Conservation (phyloP, 805 yeast genomes). For the Starmera quercuum region DNA sequence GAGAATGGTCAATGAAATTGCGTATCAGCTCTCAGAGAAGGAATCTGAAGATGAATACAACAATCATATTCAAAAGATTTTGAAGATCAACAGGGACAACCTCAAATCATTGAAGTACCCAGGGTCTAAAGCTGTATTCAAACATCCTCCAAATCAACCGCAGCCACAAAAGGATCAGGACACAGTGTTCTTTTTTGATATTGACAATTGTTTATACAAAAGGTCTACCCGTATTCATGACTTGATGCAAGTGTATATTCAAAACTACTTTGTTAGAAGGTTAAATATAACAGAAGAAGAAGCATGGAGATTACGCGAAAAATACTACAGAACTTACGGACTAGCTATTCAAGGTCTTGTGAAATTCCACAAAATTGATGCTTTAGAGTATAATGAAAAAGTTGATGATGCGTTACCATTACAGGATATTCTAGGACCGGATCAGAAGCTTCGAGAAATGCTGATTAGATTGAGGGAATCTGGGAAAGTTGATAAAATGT, state of each 20-base stretch:
- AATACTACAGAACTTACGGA: conserved; percentile 83
- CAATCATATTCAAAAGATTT: conserved; percentile 16
- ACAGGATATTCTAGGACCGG: conserved; percentile 66
- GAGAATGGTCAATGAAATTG: background rate
- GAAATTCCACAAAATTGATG: conserved; percentile 61
- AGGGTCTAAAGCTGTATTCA: conserved; percentile 24
- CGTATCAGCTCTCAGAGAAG: background rate
- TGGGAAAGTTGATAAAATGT: conserved; percentile 61
- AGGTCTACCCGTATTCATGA: conserved; percentile 73
- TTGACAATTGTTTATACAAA: conserved; percentile 85
- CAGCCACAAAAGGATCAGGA: conserved; percentile 21
- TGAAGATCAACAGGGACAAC: conserved; percentile 23
- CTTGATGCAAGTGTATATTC: conserved; percentile 81
- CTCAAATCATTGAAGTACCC: conserved; percentile 25
- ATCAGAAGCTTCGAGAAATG: conserved; percentile 44
- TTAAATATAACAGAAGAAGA: conserved; percentile 60
- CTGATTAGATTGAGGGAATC: conserved; percentile 32
- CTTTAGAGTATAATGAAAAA: conserved; percentile 75
- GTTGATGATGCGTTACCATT: conserved; percentile 93
- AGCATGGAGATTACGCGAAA: conserved; percentile 63
- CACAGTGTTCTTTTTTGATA: conserved; percentile 72
- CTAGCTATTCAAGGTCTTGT: conserved; percentile 87
- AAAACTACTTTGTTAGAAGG: conserved; percentile 64
- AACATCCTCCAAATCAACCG: conserved; percentile 16
- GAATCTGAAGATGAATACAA: conserved; percentile 5